phyloP scores from a whole-genome alignment of 177 flowering plant genomes.

The Vitis hybrid region DNA sequence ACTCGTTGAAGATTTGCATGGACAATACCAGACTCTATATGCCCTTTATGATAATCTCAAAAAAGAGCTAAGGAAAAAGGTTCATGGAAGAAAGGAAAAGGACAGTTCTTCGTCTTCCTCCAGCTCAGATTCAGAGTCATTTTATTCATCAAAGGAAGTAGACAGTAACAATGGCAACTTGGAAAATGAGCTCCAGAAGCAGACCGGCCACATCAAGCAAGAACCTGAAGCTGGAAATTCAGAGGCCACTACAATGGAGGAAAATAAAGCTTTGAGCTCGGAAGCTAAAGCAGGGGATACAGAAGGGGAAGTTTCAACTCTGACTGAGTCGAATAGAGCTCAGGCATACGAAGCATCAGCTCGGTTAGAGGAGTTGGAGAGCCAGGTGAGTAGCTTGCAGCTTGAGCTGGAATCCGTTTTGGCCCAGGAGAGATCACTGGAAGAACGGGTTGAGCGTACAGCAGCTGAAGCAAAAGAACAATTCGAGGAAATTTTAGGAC shows the following conservation, averaged over 20 bases:
- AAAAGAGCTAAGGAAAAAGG: conserved; percentile 6
- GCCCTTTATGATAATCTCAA: conserved; percentile 17
- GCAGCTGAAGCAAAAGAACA: conserved; percentile 11
- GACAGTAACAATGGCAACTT: not conserved
- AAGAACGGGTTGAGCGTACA: conserved; percentile 7
- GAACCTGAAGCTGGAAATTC: conserved; percentile 7
- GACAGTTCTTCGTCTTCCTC: conserved; percentile 1
- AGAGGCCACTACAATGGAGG: conserved; percentile 4
- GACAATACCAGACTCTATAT: conserved; percentile 47
- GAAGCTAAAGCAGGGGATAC: conserved; percentile 12
- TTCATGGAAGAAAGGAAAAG: conserved; percentile 7
- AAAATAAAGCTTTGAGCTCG: conserved; percentile 2
- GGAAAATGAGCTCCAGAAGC: not conserved
- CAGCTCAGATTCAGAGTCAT: conserved; percentile 25
- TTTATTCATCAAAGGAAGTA: conserved; percentile 27
- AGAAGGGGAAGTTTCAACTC: conserved; percentile 24
- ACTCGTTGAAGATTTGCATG: conserved; percentile 49
- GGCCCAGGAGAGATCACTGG: conserved; percentile 14
- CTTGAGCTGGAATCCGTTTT: conserved; percentile 18
- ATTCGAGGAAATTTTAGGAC: conserved; percentile 3
- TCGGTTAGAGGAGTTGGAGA: conserved; percentile 25
- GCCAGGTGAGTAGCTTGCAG: conserved; percentile 12
- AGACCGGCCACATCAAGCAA: not conserved
- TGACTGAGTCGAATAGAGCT: conserved; percentile 18
- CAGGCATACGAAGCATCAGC: conserved; percentile 25